These are phyloP conservation scores for Macrophomina pseudophaseolina DNA, from an alignment of 2,329 filamentous ascomycete genomes.

Conservation along the genomic window DNA sequence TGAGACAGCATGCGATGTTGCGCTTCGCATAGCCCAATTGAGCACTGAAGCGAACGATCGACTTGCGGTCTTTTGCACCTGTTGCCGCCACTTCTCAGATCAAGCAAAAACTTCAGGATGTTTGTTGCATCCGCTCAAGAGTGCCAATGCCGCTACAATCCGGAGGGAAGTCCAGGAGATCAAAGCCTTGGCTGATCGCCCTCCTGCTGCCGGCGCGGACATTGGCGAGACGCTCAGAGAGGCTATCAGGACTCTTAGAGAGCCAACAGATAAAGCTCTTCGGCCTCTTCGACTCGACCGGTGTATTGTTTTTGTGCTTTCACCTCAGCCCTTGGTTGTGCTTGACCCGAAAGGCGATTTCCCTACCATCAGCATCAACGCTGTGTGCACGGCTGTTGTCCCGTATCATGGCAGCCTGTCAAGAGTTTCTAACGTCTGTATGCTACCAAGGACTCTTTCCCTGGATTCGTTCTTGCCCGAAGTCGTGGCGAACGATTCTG, in stretches of 20 bases:
- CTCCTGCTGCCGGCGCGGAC: background rate
- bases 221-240: constrained; percentile 26
- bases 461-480: background rate
- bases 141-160: constrained; percentile 7
- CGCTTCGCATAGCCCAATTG: constrained; percentile 16
- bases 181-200: constrained; percentile 14
- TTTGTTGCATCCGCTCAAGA: constrained; percentile 26
- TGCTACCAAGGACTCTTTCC: constrained; percentile 5
- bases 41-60: constrained; percentile 27
- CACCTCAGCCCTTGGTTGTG: constrained; percentile 27
- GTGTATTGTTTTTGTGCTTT: constrained; percentile 30
- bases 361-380: constrained; percentile 15
- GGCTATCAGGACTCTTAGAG: constrained; percentile 23
- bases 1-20: constrained; percentile 26
- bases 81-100: constrained; percentile 24
- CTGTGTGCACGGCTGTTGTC: constrained; percentile 24
- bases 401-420: constrained; percentile 16
- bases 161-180: constrained; percentile 25
- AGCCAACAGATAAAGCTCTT: background rate
- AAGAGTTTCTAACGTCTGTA: background rate
- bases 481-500: constrained; percentile 6
- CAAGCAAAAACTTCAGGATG: constrained; percentile 22
- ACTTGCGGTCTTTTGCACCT: constrained; percentile 30
- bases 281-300: constrained; percentile 20
- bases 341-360: constrained; percentile 1